These are phyloP conservation scores for Ophiocordyceps polyrhachis-furcata DNA, from an alignment of 2,329 filamentous ascomycete genomes.

Conservation along the genomic window DNA sequence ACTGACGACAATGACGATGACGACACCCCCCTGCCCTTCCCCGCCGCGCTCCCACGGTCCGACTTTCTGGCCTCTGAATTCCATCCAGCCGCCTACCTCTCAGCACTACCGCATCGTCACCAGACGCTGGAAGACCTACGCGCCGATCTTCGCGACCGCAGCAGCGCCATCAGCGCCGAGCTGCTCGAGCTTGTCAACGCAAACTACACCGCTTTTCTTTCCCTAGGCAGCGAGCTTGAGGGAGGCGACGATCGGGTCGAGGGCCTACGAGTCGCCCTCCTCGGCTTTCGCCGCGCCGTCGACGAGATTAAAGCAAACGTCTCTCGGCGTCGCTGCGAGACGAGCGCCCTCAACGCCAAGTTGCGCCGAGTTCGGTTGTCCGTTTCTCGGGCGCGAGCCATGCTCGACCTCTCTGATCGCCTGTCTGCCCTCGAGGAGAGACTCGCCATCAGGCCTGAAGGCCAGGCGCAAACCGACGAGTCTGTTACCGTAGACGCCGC, in stretches of 20 bases:
- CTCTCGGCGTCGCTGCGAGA: slow-evolving; percentile 40
- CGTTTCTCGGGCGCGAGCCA: slow-evolving; percentile 40
- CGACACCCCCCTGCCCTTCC: slow-evolving; percentile 67
- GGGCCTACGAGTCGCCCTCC: slow-evolving; percentile 67
- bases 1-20: slow-evolving; percentile 23
- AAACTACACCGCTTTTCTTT: slow-evolving; percentile 84
- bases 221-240: slow-evolving; percentile 59
- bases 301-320: slow-evolving; percentile 54
- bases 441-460: slow-evolving; percentile 32
- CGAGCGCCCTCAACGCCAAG: slow-evolving; percentile 43
- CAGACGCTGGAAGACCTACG: slow-evolving; percentile 92
- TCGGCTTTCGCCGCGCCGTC: slow-evolving; percentile 72
- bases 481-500: slow-evolving; percentile 9
- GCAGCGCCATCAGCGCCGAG: slow-evolving; percentile 63
- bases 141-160: slow-evolving; percentile 64
- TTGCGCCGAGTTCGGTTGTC: slow-evolving; percentile 42
- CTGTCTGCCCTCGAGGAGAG: slow-evolving; percentile 43
- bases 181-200: slow-evolving; percentile 86
- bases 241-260: slow-evolving; percentile 87
- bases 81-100: slow-evolving; percentile 65
- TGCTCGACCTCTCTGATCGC: slow-evolving; percentile 50
- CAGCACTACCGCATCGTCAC: slow-evolving; percentile 63
- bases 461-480: slow-evolving; percentile 5
- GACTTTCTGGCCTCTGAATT: slow-evolving; percentile 70
- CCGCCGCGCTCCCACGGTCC: slow-evolving; percentile 59